Conservation (phyloP, 176 grass and related monocot species). For the Tuctoria greenei region DNA sequence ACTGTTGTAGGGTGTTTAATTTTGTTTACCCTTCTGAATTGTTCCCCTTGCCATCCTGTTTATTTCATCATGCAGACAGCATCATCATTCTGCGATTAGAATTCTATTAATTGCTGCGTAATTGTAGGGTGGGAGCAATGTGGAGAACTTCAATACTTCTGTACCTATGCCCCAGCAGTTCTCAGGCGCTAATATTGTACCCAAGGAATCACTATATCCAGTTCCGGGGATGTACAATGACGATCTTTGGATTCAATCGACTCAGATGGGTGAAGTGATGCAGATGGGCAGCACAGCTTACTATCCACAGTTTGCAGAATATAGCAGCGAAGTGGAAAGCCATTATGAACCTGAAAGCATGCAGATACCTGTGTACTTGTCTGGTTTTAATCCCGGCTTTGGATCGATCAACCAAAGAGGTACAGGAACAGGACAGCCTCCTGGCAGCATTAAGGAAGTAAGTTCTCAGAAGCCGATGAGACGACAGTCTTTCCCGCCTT, state of each 20-base stretch:
- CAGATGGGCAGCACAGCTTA: conserved; percentile 26
- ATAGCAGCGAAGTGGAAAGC: conserved; percentile 45
- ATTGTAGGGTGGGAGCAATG: conserved; percentile 49
- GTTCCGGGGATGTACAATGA: conserved; percentile 10
- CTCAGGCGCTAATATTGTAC: background rate
- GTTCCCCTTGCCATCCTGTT: conserved; percentile 1
- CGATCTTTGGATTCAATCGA: conserved; percentile 9
- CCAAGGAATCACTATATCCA: conserved; percentile 5
- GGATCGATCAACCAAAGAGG: conserved; percentile 50
- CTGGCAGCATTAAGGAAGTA: conserved; percentile 33
- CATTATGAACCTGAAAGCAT: conserved; percentile 15
- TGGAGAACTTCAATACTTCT: conserved; percentile 46
- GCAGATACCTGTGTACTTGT: conserved; percentile 35
- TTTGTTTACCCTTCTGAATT: conserved; percentile 15
- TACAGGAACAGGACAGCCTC: conserved; percentile 27
- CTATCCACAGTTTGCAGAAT: conserved; percentile 32
- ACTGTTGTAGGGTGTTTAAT: background rate
- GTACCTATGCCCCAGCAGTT: background rate
- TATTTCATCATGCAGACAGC: conserved; percentile 27
- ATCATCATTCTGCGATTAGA: background rate
- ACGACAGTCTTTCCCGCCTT: conserved; percentile 52
- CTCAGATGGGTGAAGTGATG: conserved; percentile 13
- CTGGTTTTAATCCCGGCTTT: conserved; percentile 54
- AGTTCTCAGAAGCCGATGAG: conserved; percentile 34
- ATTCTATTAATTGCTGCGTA: conserved; percentile 3